Base-by-base conservation (phyloP, 1,139 yeast species). In the Pichia sp. region DNA sequence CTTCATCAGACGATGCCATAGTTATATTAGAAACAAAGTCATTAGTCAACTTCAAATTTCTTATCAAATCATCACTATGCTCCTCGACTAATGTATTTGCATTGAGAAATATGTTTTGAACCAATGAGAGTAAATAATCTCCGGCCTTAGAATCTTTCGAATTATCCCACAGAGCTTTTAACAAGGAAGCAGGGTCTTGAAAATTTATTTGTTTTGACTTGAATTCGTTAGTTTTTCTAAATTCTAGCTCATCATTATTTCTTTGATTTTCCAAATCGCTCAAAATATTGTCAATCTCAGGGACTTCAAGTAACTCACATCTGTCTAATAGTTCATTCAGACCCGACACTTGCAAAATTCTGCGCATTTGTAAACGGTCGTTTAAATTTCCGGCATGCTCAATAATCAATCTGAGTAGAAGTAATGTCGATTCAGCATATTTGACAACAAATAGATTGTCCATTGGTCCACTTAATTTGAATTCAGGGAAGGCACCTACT, bases 401-500 rank as follows among this genome's bases (percentile, higher is more conserved):
- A 22, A 90, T 81, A 23, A 93, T 76, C 4, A 87, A 80, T 66
- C 86, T 86, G 48, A 91, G 78, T 55, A 93, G 76, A 40, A 89
- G 73, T 77, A 91, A 76, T 0, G 96, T 85, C 18, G 91, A 80
- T 47, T 85, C 74, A 36, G 93, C 83, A 67, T 91, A 93, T 57
- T 91, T 97, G 60, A 83, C 72, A 28, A 93, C 75, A 50, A 86
- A 82, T 58, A 80, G 82, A 63, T 90, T 96, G 42, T 84, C 78
- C 3, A 74, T 70, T 1, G 76, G 66, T 1, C 89, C 88, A 9
- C 80, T 75, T 13, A 80, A 73, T 56, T 83, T 82, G 52, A 83
- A 75, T 59, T 93, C 98, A n/a, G 86, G 95, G 56, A 91, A 84
- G 0, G 97, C 96, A 1, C 97, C 97, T 8, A 93, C 98, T 60